Percentiles rank a stretch among this genome's conserved stretches.
These are phyloP conservation scores for Halenospora varia DNA, from an alignment of 495 filamentous ascomycete genomes.

Conservation along the genomic window DNA sequence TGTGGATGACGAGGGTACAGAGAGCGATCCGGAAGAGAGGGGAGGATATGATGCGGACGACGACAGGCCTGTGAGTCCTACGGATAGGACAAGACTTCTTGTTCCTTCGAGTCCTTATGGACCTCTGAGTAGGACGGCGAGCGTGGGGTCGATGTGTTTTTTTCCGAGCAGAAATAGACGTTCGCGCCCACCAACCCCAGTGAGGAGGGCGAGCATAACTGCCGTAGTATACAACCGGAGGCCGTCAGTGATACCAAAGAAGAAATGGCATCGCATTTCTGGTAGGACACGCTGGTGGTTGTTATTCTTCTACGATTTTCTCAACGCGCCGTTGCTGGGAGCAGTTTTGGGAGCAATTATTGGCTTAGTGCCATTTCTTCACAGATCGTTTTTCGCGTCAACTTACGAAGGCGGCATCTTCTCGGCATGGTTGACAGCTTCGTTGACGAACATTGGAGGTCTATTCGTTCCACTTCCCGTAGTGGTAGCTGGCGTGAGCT, in stretches of 20 bases:
- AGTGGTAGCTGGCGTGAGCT: constrained; percentile 66
- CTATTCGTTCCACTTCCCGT: constrained; percentile 71
- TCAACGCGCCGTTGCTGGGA: constrained; percentile 66
- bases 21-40: constrained; percentile 16
- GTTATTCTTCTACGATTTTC: constrained; percentile 45
- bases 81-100: constrained; percentile 5
- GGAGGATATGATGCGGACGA: constrained; percentile 10
- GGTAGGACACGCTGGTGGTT: constrained; percentile 33
- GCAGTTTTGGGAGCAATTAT: constrained; percentile 57
- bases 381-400: constrained; percentile 61
- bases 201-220: background rate
- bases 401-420: constrained; percentile 64
- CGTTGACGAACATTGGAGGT: constrained; percentile 60
- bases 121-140: too few species aligned
- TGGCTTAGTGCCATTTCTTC: constrained; percentile 59
- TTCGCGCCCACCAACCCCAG: constrained; percentile 8
- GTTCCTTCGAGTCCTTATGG: too few species aligned
- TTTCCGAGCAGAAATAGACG: too few species aligned
- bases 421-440: constrained; percentile 66
- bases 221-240: constrained; percentile 13
- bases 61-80: constrained; percentile 4
- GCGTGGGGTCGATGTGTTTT: too few species aligned
- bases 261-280: constrained; percentile 37
- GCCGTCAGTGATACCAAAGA: constrained; percentile 25
- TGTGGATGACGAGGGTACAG: constrained; percentile 23